Percentiles rank a stretch among this genome's conserved stretches.
Evolutionary conservation across 805 yeast genomes (phyloP).

Genomic region (Brettanomyces nanus): DNA sequence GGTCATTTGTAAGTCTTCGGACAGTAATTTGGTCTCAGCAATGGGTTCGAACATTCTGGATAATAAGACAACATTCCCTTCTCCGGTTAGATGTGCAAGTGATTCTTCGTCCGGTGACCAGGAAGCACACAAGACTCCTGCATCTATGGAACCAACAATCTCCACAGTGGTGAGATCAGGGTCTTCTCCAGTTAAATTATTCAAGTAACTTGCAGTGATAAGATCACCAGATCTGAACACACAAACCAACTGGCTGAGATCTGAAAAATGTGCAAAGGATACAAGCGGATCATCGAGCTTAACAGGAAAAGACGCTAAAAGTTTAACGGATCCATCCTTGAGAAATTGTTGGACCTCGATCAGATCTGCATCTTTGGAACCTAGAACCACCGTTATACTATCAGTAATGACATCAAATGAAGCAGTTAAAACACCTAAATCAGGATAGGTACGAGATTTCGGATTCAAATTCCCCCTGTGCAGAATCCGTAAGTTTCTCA

Average conservation of each 20-base stretch:
- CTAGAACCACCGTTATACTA: constrained; percentile 58
- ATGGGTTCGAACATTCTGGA: constrained; percentile 77
- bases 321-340: constrained; percentile 50
- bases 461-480: constrained; percentile 48
- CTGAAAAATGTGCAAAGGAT: constrained; percentile 63
- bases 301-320: constrained; percentile 55
- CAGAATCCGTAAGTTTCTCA: constrained; percentile 29
- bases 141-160: constrained; percentile 79
- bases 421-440: constrained; percentile 43
- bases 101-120: constrained; percentile 96
- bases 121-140: constrained; percentile 58
- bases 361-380: constrained; percentile 41
- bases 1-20: constrained; percentile 57
- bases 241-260: constrained; percentile 54
- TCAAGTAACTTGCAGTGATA: constrained; percentile 48
- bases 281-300: constrained; percentile 35
- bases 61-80: constrained; percentile 53
- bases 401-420: constrained; percentile 70
- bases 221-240: constrained; percentile 75
- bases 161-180: constrained; percentile 53
- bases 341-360: constrained; percentile 72
- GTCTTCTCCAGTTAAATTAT: constrained; percentile 30
- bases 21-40: constrained; percentile 48
- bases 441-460: constrained; percentile 55
- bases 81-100: constrained; percentile 57